Conservation (phyloP, 805 yeast species). For the Kluyveromyces dobzhanskii region DNA sequence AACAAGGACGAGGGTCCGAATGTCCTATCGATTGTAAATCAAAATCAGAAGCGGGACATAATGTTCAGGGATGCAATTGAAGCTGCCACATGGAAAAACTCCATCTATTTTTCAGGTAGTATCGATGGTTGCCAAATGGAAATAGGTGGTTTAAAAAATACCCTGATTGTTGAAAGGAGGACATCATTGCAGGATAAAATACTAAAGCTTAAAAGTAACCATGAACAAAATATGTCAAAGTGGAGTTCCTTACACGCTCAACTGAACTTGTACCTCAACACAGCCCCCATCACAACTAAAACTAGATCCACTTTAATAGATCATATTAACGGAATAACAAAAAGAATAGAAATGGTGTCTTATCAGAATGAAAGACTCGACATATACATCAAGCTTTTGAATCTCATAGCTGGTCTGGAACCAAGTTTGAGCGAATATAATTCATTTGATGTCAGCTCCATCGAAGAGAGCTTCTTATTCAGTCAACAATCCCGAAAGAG, state of each 20-base stretch:
- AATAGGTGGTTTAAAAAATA: constrained; percentile 24
- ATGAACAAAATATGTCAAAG: constrained; percentile 29
- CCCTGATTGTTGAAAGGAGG: constrained; percentile 20
- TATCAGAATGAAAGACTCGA: constrained; percentile 41
- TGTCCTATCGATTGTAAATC: constrained; percentile 11
- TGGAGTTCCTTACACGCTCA: constrained; percentile 32
- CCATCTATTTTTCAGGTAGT: constrained; percentile 21
- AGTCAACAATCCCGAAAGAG: constrained; percentile 3
- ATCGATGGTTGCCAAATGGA: constrained; percentile 17
- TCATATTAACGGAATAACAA: constrained; percentile 40
- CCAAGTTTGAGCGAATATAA: constrained; percentile 2
- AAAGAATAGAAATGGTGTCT: constrained; percentile 49
- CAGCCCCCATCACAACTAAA: constrained; percentile 47
- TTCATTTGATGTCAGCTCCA: constrained; percentile 7
- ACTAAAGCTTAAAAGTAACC: constrained; percentile 29
- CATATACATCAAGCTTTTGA: constrained; percentile 32
- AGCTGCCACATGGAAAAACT: background rate
- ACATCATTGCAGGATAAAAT: constrained; percentile 27
- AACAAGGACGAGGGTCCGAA: background rate
- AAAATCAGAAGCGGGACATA: constrained; percentile 1
- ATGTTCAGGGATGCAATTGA: constrained; percentile 4
- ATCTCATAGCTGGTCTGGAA: constrained; percentile 5
- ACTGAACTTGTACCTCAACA: constrained; percentile 33
- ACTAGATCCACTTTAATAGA: constrained; percentile 42
- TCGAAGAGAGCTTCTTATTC: constrained; percentile 16